A percentile compares a stretch with the other conserved stretches of the same genome.
phyloP scores from a whole-genome alignment of 306 rosid species.

The Ziziphus jujuba region DNA sequence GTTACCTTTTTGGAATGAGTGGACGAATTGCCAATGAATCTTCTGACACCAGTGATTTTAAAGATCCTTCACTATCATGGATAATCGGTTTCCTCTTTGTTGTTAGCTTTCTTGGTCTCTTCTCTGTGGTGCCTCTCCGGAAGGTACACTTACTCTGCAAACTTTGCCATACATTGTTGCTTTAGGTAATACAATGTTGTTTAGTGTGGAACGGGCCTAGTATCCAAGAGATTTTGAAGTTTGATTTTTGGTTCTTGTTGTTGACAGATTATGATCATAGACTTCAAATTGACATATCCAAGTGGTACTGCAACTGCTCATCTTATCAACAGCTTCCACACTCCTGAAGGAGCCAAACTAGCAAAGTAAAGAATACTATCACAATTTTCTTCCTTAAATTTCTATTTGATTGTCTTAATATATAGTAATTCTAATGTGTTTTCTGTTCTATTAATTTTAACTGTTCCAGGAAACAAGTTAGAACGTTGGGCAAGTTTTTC shows the following conservation, averaged over 20 bases:
- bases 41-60: constrained; percentile 27
- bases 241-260: neutral
- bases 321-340: constrained; percentile 52
- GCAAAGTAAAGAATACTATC: constrained; percentile 32
- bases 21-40: constrained; percentile 31
- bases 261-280: constrained; percentile 48
- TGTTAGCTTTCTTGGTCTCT: constrained; percentile 55
- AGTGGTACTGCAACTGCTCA: constrained; percentile 56
- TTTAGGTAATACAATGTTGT: too few species aligned
- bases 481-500: constrained; percentile 40
- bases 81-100: constrained; percentile 43
- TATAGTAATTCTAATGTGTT: neutral
- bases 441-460: neutral
- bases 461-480: constrained; percentile 43
- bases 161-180: neutral
- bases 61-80: constrained; percentile 41
- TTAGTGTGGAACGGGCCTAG: too few species aligned
- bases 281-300: constrained; percentile 55
- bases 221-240: too few species aligned
- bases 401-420: neutral
- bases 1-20: constrained; percentile 54
- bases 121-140: constrained; percentile 53
- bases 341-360: constrained; percentile 49
- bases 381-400: neutral
- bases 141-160: constrained; percentile 29